Conservation (phyloP, 1,139 yeast species). For the Candida sp. region DNA sequence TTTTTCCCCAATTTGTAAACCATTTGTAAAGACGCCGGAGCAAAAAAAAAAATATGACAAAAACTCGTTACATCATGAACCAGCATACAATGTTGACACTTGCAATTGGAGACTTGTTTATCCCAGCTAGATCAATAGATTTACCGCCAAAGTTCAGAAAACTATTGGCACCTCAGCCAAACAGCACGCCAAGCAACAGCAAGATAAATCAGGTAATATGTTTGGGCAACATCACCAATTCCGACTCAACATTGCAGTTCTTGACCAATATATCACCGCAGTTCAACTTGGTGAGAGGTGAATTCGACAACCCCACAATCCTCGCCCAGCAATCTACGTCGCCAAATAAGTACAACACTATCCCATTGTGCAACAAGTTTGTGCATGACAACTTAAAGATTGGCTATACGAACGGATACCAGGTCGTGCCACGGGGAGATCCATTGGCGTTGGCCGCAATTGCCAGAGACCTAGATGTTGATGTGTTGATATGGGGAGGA, state of each 20-base stretch:
- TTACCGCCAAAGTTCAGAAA: constrained; percentile 66
- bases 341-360: constrained; percentile 38
- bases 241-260: constrained; percentile 64
- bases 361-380: constrained; percentile 72
- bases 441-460: constrained; percentile 81
- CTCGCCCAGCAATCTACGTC: constrained; percentile 37
- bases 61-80: background rate
- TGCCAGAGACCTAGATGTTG: constrained; percentile 93
- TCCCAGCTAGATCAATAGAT: constrained; percentile 83
- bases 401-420: constrained; percentile 87
- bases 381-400: constrained; percentile 73
- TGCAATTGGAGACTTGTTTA: constrained; percentile 88
- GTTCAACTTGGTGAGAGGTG: constrained; percentile 82
- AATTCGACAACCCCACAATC: constrained; percentile 50
- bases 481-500: constrained; percentile 95
- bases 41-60: background rate
- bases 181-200: constrained; percentile 48
- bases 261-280: constrained; percentile 72
- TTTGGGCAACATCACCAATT: constrained; percentile 83
- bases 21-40: background rate
- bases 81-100: constrained; percentile 67
- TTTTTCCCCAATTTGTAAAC: background rate
- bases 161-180: constrained; percentile 60
- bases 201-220: constrained; percentile 87
- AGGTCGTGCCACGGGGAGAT: constrained; percentile 84